These are phyloP conservation scores for Aurinia saxatilis DNA, from an alignment of 345 rosid genomes.

Conservation along the genomic window DNA sequence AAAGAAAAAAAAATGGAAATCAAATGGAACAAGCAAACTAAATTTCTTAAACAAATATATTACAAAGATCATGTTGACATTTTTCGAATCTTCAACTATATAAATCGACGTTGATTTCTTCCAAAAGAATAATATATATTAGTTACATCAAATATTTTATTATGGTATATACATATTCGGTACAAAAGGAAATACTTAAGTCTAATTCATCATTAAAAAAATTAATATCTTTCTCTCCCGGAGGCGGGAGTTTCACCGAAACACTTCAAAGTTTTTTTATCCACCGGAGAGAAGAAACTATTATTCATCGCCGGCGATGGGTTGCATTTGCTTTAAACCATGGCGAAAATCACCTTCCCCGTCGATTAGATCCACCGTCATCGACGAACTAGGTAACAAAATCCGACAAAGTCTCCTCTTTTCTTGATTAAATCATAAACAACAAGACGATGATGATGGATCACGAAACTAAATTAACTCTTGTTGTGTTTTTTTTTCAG, in stretches of 20 bases:
- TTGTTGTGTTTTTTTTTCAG: conserved; percentile 4
- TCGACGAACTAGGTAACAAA: conserved; percentile 11
- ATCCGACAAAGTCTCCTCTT: background rate
- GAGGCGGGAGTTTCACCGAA: conserved; percentile 26
- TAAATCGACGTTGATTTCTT: conserved; percentile 8
- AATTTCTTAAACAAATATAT: too few species aligned
- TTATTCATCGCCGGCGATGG: conserved; percentile 18
- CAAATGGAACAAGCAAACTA: conserved; percentile 23
- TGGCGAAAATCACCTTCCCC: conserved; percentile 20
- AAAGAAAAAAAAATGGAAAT: background rate
- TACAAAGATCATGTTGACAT: conserved; percentile 20
- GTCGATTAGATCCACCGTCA: conserved; percentile 12
- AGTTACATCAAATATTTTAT: background rate
- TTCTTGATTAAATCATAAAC: background rate
- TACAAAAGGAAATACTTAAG: background rate
- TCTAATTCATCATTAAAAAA: too few species aligned
- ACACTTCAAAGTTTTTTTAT: conserved; percentile 1
- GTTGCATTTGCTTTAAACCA: conserved; percentile 24
- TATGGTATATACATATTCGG: background rate
- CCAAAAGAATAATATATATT: background rate
- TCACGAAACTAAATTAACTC: conserved; percentile 4
- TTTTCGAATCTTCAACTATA: background rate
- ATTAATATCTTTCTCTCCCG: background rate
- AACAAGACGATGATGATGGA: conserved; percentile 18
- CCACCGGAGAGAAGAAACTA: background rate